Evolutionary conservation across 306 rosid species (phyloP).

Genomic region (Astragalus membranaceus): DNA sequence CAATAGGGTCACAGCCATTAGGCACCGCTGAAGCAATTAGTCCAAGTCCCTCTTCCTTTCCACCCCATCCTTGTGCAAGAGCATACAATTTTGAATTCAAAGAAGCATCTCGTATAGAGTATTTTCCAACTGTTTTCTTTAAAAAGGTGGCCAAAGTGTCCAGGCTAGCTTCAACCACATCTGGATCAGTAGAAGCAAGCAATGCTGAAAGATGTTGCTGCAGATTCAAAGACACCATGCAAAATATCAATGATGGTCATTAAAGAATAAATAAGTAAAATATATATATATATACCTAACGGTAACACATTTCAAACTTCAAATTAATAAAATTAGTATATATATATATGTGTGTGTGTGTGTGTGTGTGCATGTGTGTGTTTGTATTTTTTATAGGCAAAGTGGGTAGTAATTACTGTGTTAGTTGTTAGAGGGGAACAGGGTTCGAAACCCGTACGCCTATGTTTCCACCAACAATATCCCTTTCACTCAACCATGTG

Average conservation of each 20-base stretch:
- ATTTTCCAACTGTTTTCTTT: conserved; percentile 88
- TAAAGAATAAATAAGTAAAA: not conserved
- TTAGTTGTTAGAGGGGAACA: too few relatives aligned
- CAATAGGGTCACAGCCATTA: conserved; percentile 54
- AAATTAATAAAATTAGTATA: not conserved
- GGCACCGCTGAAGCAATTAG: conserved; percentile 70
- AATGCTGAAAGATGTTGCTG: conserved; percentile 98
- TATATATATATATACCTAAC: not conserved
- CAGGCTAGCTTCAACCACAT: conserved; percentile 89
- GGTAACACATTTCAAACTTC: not conserved
- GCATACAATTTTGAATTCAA: conserved; percentile 79
- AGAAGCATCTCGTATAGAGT: conserved; percentile 70
- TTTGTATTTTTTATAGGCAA: too few relatives aligned
- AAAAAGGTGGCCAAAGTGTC: conserved; percentile 85
- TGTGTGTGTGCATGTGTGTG: not conserved
- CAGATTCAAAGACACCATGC: conserved; percentile 31
- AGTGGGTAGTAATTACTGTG: too few relatives aligned
- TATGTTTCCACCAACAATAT: too few relatives aligned
- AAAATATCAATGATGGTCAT: conserved; percentile 1
- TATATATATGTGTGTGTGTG: not conserved
- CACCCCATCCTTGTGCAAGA: conserved; percentile 99
- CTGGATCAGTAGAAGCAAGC: conserved; percentile 95
- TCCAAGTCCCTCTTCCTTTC: conserved; percentile 99
- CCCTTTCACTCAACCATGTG: too few relatives aligned
- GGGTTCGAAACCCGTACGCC: too few relatives aligned